Evolutionary conservation across 192 early-diverging fungal species (phyloP), one percentile per base, ranked within the genome.

Genomic region (Allomyces macrogynus): DNA sequence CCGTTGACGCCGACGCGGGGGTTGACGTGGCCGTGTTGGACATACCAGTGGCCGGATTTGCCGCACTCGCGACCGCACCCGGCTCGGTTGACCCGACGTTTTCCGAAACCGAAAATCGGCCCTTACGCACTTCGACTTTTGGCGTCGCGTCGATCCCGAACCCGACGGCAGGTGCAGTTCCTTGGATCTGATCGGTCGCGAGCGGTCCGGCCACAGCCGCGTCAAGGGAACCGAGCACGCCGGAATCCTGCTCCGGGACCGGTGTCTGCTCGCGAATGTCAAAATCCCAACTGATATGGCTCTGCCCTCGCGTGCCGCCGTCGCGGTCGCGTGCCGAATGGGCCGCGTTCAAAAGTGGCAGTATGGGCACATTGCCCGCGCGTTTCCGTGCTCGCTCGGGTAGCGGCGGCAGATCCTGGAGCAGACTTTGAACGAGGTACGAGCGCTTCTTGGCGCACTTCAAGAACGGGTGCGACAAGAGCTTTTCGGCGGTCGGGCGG

Each of bases 351-450:
- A 3, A 57, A 20, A n/a, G 1, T 0, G 20, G 16, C 20, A n/a
- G 16, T 10, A 20, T 16, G 49, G 16, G 49, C 5, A 57, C 49
- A 57, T 57, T 14, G 16, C 16, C 49, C 49, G 16, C 74, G 74
- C 76, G 75, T 63, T 82, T 85, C 49, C 80, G 82, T 24, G 83
- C 80, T 22, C 87, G 71, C 67, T 83, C 72, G 43, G 86, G 85
- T 43, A 92, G 77, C 1, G 86, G 83, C 10, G 84, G 81, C 23
- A 92, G 63, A 14, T 79, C 74, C 23, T 74, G 66, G 22, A 90
- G 69, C 8, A 92, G 24, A 0, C 69, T 73, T 10, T 71, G 72
- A 0, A 81, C 79, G 1, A 92, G 69, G 67, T 84, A 85, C 10
- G 78, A 68, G 61, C 75, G 79, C 67, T 81, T 87, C 69, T 86